These are phyloP conservation scores for Trichoderma sp. DNA, from an alignment of 2,329 filamentous ascomycete genomes.

Conservation along the genomic window DNA sequence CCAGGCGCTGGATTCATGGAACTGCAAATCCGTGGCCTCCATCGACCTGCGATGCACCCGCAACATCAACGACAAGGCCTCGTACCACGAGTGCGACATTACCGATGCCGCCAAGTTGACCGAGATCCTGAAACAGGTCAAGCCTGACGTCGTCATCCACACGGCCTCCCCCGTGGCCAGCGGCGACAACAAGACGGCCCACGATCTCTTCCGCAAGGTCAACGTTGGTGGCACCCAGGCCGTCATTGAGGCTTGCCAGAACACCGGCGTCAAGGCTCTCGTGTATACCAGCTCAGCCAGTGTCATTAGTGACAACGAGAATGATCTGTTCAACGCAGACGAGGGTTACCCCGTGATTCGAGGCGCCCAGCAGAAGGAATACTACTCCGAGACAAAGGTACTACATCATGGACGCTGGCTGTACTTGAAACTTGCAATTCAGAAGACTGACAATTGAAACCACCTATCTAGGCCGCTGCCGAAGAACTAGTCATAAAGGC, in stretches of 20 bases:
- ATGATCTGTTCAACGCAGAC: slow-evolving; percentile 78
- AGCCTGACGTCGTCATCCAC: slow-evolving; percentile 84
- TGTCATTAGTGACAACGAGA: slow-evolving; percentile 77
- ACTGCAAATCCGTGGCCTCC: slow-evolving; percentile 58
- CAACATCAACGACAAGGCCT: slow-evolving; percentile 59
- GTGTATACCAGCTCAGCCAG: slow-evolving; percentile 91
- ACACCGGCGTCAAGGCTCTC: slow-evolving; percentile 71
- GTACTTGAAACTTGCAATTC: neutral
- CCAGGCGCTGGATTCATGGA: slow-evolving; percentile 58
- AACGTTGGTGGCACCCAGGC: slow-evolving; percentile 84
- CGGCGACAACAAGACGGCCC: slow-evolving; percentile 50
- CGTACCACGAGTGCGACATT: slow-evolving; percentile 76
- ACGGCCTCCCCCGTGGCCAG: slow-evolving; percentile 71
- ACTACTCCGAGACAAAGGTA: slow-evolving; percentile 91
- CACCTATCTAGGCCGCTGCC: slow-evolving; percentile 59
- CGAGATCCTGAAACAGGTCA: slow-evolving; percentile 61
- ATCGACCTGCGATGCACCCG: slow-evolving; percentile 69
- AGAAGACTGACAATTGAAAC: neutral
- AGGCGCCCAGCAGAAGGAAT: slow-evolving; percentile 68
- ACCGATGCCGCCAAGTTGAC: slow-evolving; percentile 62
- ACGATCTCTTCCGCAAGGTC: slow-evolving; percentile 70
- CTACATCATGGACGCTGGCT: neutral
- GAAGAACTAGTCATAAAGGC: slow-evolving; percentile 77
- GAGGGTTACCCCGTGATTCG: slow-evolving; percentile 77
- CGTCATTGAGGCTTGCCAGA: slow-evolving; percentile 70